Base-by-base conservation (phyloP, 2,329 filamentous ascomycete species). In the Beauveria caledonica region DNA sequence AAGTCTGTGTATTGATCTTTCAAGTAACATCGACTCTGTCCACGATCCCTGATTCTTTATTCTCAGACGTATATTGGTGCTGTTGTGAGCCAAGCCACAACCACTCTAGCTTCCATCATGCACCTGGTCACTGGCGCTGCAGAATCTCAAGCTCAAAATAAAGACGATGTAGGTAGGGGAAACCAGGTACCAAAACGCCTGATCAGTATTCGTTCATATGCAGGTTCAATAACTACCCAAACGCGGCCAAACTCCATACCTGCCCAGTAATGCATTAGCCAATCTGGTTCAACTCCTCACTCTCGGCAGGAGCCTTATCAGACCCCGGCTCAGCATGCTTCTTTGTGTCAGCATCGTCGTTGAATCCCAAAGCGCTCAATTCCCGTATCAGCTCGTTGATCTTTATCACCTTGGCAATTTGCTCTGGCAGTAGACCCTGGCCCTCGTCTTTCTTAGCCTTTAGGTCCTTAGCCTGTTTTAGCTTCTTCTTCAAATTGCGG, bases 371-470 rank as follows among this genome's bases (percentile, higher is more conserved):
- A 2, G 84, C 82, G 68, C 95, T 90, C 60, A 99, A 77, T 71
- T 97, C 92, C 13, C 92, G 84, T 61, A 97, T 86, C 55, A 99
- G 81, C 77, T 99, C 94, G 64, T 90, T 91, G 72, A 99, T 96
- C 75, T 94, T 96, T 72, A 96, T 95, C 60, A 99, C 90, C 77
- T 99, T 99, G 67, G 93, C 92, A 64, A 97, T 88, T 76, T 99
- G 94, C 76, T 99, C 94, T 0, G 92, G 93, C 27, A 97, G 79
- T 63, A 99, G 76, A 5, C 84, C 81, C 70, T 90, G 88, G 21
- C 94, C 94, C 60, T 86, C 86, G 25, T 96, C 90, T 74, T 96
- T 96, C 80, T 96, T 97, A 68, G 86, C 87, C 71, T 91, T 88
- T 58, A 99, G 80, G 2, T 97, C 94, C 66, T 86, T 88, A 4